Evolutionary conservation across 176 grass and related monocot genomes (phyloP).

Genomic region (Phoenix dactylifera): DNA sequence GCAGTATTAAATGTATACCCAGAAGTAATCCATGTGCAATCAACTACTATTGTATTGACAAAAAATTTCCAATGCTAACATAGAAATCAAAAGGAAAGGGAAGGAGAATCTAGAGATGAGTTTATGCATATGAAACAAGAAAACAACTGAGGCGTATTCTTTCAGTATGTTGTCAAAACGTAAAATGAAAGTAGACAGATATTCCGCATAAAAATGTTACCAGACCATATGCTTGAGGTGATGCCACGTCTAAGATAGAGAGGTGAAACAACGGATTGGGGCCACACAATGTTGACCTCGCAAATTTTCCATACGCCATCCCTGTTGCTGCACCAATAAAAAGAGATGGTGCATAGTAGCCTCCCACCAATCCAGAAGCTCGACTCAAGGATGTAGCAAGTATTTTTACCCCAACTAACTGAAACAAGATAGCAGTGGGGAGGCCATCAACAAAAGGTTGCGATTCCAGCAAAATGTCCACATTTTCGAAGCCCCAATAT

Average conservation of each 20-base stretch:
- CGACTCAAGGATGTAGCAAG: slow-evolving; percentile 61
- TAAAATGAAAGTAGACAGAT: neutral
- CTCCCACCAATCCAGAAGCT: slow-evolving; percentile 90
- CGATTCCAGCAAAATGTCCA: slow-evolving; percentile 85
- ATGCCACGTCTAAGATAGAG: slow-evolving; percentile 63
- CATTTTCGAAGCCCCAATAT: slow-evolving; percentile 96
- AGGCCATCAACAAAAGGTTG: slow-evolving; percentile 64
- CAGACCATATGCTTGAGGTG: slow-evolving; percentile 98
- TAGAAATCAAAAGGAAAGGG: no score
- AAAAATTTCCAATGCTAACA: no score
- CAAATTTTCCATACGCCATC: slow-evolving; percentile 89
- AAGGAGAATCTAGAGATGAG: no score
- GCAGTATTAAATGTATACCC: no score
- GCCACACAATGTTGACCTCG: slow-evolving; percentile 49
- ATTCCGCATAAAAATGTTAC: slow-evolving; percentile 28
- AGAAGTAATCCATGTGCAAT: no score
- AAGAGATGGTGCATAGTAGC: slow-evolving; percentile 89
- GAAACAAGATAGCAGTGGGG: slow-evolving; percentile 50
- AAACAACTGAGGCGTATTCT: no score
- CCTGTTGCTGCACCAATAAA: slow-evolving; percentile 96
- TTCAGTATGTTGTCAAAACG: neutral
- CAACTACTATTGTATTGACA: no score
- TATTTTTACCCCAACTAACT: slow-evolving; percentile 87
- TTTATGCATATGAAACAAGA: no score
- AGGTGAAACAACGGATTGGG: slow-evolving; percentile 54